Evolutionary conservation across 1,284 basidiomycete species (phyloP), one percentile per base, ranked within the genome.

Genomic region (Stygiomarasmius scandens): DNA sequence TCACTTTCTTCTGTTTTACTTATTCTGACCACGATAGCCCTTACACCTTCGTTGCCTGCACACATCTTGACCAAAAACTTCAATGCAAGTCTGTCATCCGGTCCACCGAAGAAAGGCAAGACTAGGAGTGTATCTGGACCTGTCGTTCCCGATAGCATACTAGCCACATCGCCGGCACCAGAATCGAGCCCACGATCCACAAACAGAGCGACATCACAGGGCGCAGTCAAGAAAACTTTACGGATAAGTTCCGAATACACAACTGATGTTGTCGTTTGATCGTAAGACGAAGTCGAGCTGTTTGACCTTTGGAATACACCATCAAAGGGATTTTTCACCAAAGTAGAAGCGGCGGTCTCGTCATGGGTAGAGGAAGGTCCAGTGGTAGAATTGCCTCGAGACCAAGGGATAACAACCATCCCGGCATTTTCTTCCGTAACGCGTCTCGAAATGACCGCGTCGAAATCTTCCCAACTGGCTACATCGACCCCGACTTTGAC

Each of bases 41-140:
- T 81, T 2, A 92, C 81, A 22, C 71, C 70, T 0, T 82, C 69
- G 64, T 89, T 87, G 43, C 76, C 69, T 9, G 55, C 51, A 65
- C 91, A 93, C 12, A 96, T 78, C 71, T 95, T 93, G 11, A 92
- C 83, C 9, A 92, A 80, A 65, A 96, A 86, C 36, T 82, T 75
- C 23, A 97, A 76, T 0, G 93, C 92, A 9, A 93, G 81, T 1
- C 95, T 85, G 68, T 97, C 95, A 71, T 98, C 95, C 0, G 93
- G 89, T 0, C 95, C 95, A 51, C 95, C 95, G 69, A 95, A 90
- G 82, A 96, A 97, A 0, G 92, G 90, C 38, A 96, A 71, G 75
- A 95, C 52, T 29, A 89, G 52, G 95, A 71, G 64, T 92, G 92
- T 63, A 87, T 84, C 32, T 67, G 62, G 29, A 58, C 66, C 49